A percentile compares a stretch with the other conserved stretches of the same genome.
Evolutionary conservation across 805 yeast species (phyloP).

Genomic region (Saccharomycopsis amapae): DNA sequence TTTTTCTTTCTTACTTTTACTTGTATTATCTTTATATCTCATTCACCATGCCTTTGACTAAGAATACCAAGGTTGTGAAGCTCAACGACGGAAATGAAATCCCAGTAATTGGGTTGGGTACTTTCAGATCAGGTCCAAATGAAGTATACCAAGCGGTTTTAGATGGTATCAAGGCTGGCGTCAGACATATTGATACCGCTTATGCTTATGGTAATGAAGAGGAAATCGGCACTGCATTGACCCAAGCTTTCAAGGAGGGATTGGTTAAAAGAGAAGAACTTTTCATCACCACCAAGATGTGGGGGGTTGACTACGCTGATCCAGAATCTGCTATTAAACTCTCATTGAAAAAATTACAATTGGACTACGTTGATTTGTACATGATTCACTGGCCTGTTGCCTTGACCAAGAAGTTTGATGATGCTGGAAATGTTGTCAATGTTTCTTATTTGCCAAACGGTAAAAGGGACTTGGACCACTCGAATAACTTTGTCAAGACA

Average conservation of each 20-base stretch:
- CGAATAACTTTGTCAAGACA: conserved; percentile 41
- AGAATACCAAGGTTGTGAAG: conserved; percentile 19
- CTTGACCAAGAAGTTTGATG: conserved; percentile 33
- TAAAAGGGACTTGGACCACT: conserved; percentile 28
- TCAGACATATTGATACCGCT: conserved; percentile 60
- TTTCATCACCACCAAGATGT: conserved; percentile 58
- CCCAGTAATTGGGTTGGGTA: conserved; percentile 42
- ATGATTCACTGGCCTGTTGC: conserved; percentile 63
- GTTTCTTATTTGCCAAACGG: conserved; percentile 34
- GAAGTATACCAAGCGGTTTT: conserved; percentile 40
- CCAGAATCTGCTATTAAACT: conserved; percentile 42
- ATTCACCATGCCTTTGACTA: conserved; percentile 10
- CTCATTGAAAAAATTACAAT: conserved; percentile 43
- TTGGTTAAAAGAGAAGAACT: conserved; percentile 37
- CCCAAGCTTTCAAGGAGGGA: conserved; percentile 25
- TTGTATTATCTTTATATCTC: not conserved
- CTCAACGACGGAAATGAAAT: conserved; percentile 25
- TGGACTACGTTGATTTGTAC: conserved; percentile 60
- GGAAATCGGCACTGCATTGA: conserved; percentile 36
- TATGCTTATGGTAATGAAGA: conserved; percentile 52
- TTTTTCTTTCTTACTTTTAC: not conserved
- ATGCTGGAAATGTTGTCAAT: conserved; percentile 20
- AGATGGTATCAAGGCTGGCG: conserved; percentile 45
- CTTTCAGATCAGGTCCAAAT: conserved; percentile 37
- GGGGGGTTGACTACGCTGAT: conserved; percentile 36